Evolutionary conservation across 1,139 yeast genomes (phyloP).

Genomic region (Blastobotrys serpentis): DNA sequence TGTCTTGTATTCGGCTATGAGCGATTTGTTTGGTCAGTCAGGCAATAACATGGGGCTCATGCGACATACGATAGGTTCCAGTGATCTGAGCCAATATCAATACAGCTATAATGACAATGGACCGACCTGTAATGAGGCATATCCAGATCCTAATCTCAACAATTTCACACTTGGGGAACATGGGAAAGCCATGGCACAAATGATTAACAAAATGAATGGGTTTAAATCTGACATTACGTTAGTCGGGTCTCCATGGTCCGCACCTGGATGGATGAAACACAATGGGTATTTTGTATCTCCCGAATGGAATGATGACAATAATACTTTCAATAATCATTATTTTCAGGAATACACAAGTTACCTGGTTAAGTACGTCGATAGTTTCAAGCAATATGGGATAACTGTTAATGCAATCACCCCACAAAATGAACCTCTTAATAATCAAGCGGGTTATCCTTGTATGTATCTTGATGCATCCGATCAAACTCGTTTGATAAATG

Average conservation of each 20-base stretch:
- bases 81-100: slow-evolving; percentile 9
- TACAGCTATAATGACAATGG: slow-evolving; percentile 14
- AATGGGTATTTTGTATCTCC: slow-evolving; percentile 13
- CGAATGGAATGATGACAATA: slow-evolving; percentile 7
- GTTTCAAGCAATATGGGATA: slow-evolving; percentile 11
- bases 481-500: slow-evolving; percentile 10
- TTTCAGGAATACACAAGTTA: slow-evolving; percentile 12
- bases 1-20: slow-evolving; percentile 11
- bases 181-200: slow-evolving; percentile 16
- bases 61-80: slow-evolving; percentile 17
- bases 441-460: slow-evolving; percentile 18
- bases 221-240: slow-evolving; percentile 17
- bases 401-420: slow-evolving; percentile 19
- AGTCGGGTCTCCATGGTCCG: slow-evolving; percentile 24
- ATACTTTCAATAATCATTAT: slow-evolving; percentile 1
- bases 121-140: slow-evolving; percentile 3
- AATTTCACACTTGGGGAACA: slow-evolving; percentile 11
- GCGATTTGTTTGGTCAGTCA: slow-evolving; percentile 14
- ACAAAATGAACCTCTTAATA: slow-evolving; percentile 18
- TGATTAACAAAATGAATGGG: slow-evolving; percentile 15
- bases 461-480: slow-evolving; percentile 14
- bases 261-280: slow-evolving; percentile 25
- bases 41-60: slow-evolving; percentile 18
- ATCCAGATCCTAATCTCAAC: slow-evolving; percentile 12
- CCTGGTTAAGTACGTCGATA: slow-evolving; percentile 17